phyloP scores from a whole-genome alignment of 2,329 filamentous ascomycete species.

The Beauveria pseudobassiana region DNA sequence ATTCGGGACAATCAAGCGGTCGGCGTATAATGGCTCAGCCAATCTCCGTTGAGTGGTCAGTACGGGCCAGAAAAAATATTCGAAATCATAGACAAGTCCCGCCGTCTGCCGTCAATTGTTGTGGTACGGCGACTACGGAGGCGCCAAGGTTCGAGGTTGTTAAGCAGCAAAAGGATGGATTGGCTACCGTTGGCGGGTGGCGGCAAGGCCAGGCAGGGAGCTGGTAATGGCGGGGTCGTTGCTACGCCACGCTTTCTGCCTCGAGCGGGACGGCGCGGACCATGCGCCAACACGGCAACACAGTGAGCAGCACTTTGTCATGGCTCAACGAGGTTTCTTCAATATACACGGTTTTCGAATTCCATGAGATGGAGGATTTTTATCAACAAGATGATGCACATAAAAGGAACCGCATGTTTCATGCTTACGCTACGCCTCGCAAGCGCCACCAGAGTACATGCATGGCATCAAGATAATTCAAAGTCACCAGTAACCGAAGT shows the following conservation, averaged over 20 bases:
- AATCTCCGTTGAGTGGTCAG: no score
- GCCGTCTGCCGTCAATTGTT: not conserved
- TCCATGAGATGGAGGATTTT: no score
- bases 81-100: no score
- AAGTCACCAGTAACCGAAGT: no score
- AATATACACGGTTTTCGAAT: no score
- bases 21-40: not conserved
- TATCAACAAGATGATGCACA: no score
- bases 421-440: no score
- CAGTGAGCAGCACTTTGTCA: not conserved
- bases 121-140: not conserved
- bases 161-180: constrained; percentile 5
- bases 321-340: not conserved
- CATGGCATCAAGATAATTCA: no score
- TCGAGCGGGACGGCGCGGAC: not conserved
- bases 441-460: no score
- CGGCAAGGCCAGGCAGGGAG: not conserved
- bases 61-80: no score
- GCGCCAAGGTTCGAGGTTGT: not conserved
- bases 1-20: not conserved
- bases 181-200: constrained; percentile 9
- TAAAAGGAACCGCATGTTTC: no score
- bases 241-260: not conserved
- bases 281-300: not conserved
- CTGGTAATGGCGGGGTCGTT: not conserved